Percentiles rank a stretch among this genome's conserved stretches.
phyloP scores from a whole-genome alignment of 208 protist species.

The Leishmania mexicana region DNA sequence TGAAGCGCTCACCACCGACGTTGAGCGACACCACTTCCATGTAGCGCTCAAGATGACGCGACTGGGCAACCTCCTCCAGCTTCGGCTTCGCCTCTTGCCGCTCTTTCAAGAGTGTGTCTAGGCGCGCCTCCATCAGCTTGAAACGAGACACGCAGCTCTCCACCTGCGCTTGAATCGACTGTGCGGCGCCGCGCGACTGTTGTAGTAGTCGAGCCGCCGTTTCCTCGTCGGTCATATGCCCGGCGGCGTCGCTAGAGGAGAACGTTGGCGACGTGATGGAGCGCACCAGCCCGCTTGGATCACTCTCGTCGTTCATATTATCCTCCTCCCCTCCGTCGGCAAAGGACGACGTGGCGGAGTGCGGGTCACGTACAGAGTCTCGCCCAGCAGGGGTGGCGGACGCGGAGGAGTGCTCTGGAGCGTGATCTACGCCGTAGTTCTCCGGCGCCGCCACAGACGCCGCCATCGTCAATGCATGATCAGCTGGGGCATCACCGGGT shows the following conservation, averaged over 20 bases:
- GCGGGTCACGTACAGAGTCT: slow-evolving; percentile 8
- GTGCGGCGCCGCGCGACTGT: slow-evolving; percentile 13
- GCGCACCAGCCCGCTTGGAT: slow-evolving; percentile 22
- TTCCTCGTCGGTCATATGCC: slow-evolving; percentile 9
- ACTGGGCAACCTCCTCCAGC: slow-evolving; percentile 25
- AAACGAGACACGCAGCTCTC: slow-evolving; percentile 26
- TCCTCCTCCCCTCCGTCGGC: not conserved
- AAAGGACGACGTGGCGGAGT: slow-evolving; percentile 14
- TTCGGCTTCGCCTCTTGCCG: slow-evolving; percentile 23
- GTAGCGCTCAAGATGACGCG: slow-evolving; percentile 10
- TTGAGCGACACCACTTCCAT: slow-evolving; percentile 60
- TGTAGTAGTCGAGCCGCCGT: slow-evolving; percentile 23
- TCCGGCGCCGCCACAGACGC: not conserved
- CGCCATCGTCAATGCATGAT: not conserved
- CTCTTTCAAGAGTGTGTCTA: slow-evolving; percentile 23
- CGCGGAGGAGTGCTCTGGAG: slow-evolving; percentile 13
- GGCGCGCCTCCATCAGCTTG: slow-evolving; percentile 20
- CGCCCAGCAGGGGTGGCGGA: slow-evolving; percentile 23
- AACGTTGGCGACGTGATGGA: not conserved
- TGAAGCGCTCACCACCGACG: slow-evolving; percentile 84
- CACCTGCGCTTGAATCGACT: slow-evolving; percentile 26
- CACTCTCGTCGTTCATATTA: not conserved
- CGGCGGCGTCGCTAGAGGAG: slow-evolving; percentile 10
- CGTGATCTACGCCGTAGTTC: not conserved
- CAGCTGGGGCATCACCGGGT: not conserved